phyloP scores from a whole-genome alignment of 2,329 filamentous ascomycete genomes.

The Septoria petroselini region DNA sequence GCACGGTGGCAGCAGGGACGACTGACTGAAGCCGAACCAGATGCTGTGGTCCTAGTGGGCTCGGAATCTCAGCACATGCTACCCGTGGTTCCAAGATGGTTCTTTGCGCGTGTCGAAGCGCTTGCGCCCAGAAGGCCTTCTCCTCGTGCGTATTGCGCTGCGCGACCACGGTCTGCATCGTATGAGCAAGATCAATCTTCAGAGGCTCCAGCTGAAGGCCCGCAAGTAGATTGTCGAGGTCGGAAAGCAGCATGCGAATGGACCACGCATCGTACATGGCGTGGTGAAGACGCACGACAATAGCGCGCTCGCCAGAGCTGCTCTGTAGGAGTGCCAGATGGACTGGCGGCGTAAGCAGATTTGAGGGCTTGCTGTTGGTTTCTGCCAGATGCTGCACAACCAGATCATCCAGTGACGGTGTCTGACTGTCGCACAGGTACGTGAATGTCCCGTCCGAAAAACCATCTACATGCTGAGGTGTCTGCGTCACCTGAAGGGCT shows the following conservation, averaged over 20 bases:
- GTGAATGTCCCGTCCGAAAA: neutral
- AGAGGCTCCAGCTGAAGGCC: neutral
- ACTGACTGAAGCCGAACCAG: neutral
- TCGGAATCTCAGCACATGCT: neutral
- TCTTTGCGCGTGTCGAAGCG: neutral
- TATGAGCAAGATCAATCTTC: neutral
- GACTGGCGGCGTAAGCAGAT: neutral
- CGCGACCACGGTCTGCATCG: neutral
- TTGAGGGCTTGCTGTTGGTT: neutral
- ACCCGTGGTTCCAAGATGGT: neutral
- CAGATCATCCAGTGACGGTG: neutral
- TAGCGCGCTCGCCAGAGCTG: neutral
- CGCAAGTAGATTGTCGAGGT: neutral
- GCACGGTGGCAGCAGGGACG: neutral
- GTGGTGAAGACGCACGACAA: neutral
- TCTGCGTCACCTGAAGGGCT: neutral
- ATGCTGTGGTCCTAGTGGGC: neutral
- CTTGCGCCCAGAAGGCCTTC: neutral
- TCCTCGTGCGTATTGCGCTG: neutral
- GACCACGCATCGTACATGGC: neutral
- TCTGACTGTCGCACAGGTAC: neutral
- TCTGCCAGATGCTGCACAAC: neutral
- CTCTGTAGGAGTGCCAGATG: neutral
- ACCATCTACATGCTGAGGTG: neutral
- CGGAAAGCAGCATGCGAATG: neutral